These are phyloP conservation scores for Wickerhamomyces bisporus DNA, from an alignment of 805 yeast species.

Conservation along the genomic window DNA sequence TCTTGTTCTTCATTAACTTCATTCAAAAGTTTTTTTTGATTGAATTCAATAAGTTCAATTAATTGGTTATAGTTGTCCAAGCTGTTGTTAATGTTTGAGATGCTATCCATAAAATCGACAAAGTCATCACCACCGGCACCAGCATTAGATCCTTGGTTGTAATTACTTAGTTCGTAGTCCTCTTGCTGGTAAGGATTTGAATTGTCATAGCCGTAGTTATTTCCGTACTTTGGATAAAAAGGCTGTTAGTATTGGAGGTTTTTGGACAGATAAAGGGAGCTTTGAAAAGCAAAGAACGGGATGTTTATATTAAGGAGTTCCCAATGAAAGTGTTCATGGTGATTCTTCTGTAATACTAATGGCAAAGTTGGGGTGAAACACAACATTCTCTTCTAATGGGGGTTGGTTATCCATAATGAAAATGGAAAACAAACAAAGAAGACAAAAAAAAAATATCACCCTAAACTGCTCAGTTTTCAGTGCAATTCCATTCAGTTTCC, in stretches of 20 bases:
- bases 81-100: slow-evolving; percentile 62
- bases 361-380: background rate
- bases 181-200: slow-evolving; percentile 24
- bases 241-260: background rate
- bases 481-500: too few relatives aligned
- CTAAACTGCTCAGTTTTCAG: too few relatives aligned
- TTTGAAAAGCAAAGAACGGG: too few relatives aligned
- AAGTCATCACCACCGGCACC: slow-evolving; percentile 40
- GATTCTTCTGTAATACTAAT: too few relatives aligned
- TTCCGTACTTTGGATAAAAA: slow-evolving; percentile 1
- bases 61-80: slow-evolving; percentile 66
- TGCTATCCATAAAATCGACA: slow-evolving; percentile 62
- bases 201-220: slow-evolving; percentile 19
- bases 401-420: too few relatives aligned
- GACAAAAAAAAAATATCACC: too few relatives aligned
- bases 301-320: too few relatives aligned
- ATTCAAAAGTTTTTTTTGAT: slow-evolving; percentile 65
- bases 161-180: slow-evolving; percentile 17
- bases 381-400: background rate
- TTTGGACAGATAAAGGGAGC: too few relatives aligned
- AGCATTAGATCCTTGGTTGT: slow-evolving; percentile 9
- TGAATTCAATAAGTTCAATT: slow-evolving; percentile 61
- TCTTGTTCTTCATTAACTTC: slow-evolving; percentile 72
- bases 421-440: too few relatives aligned
- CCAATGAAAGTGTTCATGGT: too few relatives aligned